A percentile compares a stretch with the other conserved stretches of the same genome.
Evolutionary conservation across 495 filamentous ascomycete species (phyloP).

Genomic region (Talaromyces wortmannii): DNA sequence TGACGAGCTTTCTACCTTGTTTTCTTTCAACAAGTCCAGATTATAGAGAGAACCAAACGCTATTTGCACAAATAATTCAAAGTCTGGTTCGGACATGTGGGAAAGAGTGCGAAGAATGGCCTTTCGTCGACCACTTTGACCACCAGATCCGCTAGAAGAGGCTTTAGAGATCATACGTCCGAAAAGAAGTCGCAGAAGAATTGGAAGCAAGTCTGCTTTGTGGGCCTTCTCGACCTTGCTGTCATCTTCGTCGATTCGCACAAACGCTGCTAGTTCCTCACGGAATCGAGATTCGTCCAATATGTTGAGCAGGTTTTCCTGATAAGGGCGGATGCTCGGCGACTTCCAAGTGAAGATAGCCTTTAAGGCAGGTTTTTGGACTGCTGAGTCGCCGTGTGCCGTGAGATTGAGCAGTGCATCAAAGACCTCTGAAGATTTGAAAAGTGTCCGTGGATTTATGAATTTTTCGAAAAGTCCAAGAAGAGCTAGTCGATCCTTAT

Average conservation of each 20-base stretch:
- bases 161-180: constrained; percentile 80
- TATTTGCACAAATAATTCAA: constrained; percentile 75
- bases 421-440: constrained; percentile 69
- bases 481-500: constrained; percentile 75
- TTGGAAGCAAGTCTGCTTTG: constrained; percentile 64
- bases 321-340: constrained; percentile 64
- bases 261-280: constrained; percentile 81
- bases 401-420: constrained; percentile 64
- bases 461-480: constrained; percentile 80
- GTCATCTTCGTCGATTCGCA: constrained; percentile 63
- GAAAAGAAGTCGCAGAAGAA: constrained; percentile 83
- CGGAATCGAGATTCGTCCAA: constrained; percentile 88
- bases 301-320: constrained; percentile 81
- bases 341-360: constrained; percentile 86
- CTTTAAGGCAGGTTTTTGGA: constrained; percentile 79
- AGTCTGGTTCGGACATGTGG: constrained; percentile 55
- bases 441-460: constrained; percentile 76
- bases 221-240: constrained; percentile 70
- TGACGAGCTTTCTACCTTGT: constrained; percentile 35
- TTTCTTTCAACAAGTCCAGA: constrained; percentile 47
- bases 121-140: constrained; percentile 59
- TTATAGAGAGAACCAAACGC: constrained; percentile 63
- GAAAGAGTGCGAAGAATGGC: constrained; percentile 56
- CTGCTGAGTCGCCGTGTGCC: constrained; percentile 78
- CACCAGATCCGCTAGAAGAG: constrained; percentile 46